Evolutionary conservation across 768 basidiomycete genomes (phyloP), one percentile per base, ranked within the genome.

Genomic region (Kwoniella botswanensis): DNA sequence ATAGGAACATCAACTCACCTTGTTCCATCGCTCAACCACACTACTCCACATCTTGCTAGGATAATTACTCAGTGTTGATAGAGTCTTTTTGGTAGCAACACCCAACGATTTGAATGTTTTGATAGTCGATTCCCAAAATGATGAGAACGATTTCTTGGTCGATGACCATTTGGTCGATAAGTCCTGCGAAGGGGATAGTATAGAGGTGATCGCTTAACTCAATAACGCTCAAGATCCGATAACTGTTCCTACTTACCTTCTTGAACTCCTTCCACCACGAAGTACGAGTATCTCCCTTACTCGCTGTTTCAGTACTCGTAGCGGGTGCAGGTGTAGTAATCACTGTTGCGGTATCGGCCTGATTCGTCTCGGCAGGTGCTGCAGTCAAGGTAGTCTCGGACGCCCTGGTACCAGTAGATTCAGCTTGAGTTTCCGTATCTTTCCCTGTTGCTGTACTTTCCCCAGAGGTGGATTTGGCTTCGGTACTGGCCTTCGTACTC

Each of bases 21-120:
- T 43, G 12, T 61, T 61, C 59, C 59, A 61, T 21, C 41, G 22
- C n/a, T 11, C 18, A 0, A 61, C 42, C 15, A 61, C 41, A n/a
- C 15, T 26, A 44, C 59, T 61, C 59, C 59, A 61, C n/a, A 61
- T 21, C 22, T 46, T 44, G 43, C 59, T 61, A n/a, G 59, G 59
- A 61, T 42, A 43, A 61, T n/a, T 43, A 43, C 17, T 61, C 15
- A 61, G 3, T 18, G 18, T 61, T 41, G 59, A 61, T n/a, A 10
- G 43, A 42, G 59, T 44, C 41, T 61, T 61, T 22, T 61, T 61
- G 26, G 15, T 43, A n/a, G 9, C 18, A n/a, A 21, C 59, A 13
- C 59, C 59, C 13, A 2, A 61, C 18, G 59, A 61, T 43, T 61
- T 24, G 59, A 61, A 44, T 1, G 13, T 61, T 22, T 61, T 61